These are phyloP conservation scores for Mycena citricolor DNA, from an alignment of 1,284 basidiomycete genomes.

Conservation along the genomic window DNA sequence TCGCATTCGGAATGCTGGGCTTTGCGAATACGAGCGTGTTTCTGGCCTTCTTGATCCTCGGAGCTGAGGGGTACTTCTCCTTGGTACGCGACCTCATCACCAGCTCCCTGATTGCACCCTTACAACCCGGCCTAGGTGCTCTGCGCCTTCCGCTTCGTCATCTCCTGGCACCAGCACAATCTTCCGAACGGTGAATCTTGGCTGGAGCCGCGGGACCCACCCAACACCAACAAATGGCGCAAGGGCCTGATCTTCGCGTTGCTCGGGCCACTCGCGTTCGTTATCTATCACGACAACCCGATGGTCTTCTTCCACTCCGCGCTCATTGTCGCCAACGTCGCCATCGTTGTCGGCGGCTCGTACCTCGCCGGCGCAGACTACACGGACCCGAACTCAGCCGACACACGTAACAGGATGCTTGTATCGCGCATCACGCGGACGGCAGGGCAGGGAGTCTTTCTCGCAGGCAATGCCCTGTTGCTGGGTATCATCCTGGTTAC, in stretches of 20 bases:
- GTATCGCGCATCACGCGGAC: constrained; percentile 31
- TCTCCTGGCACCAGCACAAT: constrained; percentile 36
- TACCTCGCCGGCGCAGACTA: constrained; percentile 28
- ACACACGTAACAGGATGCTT: constrained; percentile 18
- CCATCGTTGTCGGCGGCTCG: constrained; percentile 33
- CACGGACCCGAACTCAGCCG: constrained; percentile 18
- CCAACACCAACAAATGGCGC: constrained; percentile 13
- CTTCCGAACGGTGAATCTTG: constrained; percentile 30
- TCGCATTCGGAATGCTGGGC: constrained; percentile 34
- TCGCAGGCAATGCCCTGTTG: constrained; percentile 28
- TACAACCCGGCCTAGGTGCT: constrained; percentile 22
- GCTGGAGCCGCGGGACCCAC: constrained; percentile 30
- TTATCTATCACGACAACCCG: constrained; percentile 22
- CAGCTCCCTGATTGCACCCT: not conserved
- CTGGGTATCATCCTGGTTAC: constrained; percentile 27
- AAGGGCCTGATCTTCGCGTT: constrained; percentile 19
- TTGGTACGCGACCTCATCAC: constrained; percentile 10
- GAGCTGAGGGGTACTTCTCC: constrained; percentile 34
- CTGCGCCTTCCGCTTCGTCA: constrained; percentile 34
- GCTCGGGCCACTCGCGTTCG: constrained; percentile 23
- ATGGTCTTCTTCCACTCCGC: constrained; percentile 32
- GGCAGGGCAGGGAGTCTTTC: constrained; percentile 31
- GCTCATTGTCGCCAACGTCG: constrained; percentile 31
- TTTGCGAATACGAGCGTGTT: constrained; percentile 29
- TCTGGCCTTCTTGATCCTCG: constrained; percentile 33